Evolutionary conservation across 2,329 filamentous ascomycete genomes (phyloP).

Genomic region (Alternaria rosae): DNA sequence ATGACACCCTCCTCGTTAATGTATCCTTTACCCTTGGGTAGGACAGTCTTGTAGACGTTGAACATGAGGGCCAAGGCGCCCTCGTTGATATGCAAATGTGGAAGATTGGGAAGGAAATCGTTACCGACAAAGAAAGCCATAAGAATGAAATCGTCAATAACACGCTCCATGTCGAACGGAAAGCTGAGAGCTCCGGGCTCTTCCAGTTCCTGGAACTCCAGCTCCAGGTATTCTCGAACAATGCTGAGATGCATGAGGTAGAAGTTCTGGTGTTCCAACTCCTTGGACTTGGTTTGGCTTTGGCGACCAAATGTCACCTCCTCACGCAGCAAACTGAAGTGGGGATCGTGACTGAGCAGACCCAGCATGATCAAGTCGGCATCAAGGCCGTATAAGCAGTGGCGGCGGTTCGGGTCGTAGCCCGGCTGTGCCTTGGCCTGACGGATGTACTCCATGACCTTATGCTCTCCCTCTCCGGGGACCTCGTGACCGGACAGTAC

Average conservation of each 20-base stretch:
- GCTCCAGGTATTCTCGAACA: slow-evolving; percentile 93
- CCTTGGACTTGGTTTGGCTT: slow-evolving; percentile 88
- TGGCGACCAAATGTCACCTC: slow-evolving; percentile 96
- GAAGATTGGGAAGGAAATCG: slow-evolving; percentile 96
- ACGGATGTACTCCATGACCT: slow-evolving; percentile 99
- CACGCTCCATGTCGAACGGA: slow-evolving; percentile 88
- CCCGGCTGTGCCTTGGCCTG: slow-evolving; percentile 93
- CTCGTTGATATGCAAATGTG: slow-evolving; percentile 97
- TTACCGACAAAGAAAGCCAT: slow-evolving; percentile 99
- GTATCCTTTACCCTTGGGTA: slow-evolving; percentile 89
- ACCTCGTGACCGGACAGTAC: slow-evolving; percentile 98
- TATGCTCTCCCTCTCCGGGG: slow-evolving; percentile 97
- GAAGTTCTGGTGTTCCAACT: slow-evolving; percentile 98
- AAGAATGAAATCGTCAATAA: slow-evolving; percentile 99
- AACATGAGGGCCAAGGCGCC: slow-evolving; percentile 98
- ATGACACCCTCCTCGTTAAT: slow-evolving; percentile 96
- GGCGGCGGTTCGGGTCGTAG: slow-evolving; percentile 91
- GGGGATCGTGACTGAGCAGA: slow-evolving; percentile 94
- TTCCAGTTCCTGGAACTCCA: slow-evolving; percentile 95
- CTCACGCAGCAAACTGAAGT: slow-evolving; percentile 95
- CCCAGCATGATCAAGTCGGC: slow-evolving; percentile 99
- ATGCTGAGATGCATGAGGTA: slow-evolving; percentile 97
- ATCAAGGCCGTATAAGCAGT: slow-evolving; percentile 96
- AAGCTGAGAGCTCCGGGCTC: slow-evolving; percentile 75
- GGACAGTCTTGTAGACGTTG: slow-evolving; percentile 87